Base-by-base conservation (phyloP, 352 stramenopile species). In the Globisporangium nagaii region DNA sequence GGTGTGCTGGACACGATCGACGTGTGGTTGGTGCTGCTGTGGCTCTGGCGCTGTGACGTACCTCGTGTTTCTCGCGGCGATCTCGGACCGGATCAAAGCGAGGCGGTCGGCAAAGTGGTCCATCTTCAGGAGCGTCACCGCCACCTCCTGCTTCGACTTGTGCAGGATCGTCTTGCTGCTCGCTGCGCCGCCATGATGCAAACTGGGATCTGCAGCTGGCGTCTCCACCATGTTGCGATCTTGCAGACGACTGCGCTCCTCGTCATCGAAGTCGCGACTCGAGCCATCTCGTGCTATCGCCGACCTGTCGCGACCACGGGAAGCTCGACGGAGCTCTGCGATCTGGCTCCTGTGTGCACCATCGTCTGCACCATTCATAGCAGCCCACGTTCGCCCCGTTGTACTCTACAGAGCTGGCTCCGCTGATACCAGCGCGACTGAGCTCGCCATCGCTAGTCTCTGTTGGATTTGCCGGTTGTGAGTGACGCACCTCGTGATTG, bases 81-180 rank as follows among this genome's bases (percentile, higher is more conserved):
- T 49, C 32, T 67, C 56, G 10, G 48, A 56, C 9, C 70, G 71
- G 52, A 88, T 86, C 8, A 44, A 63, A 8, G 68, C 55, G 28
- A 86, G 50, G n/a, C 69, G 69, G 17, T 68, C 63, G 17, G 68
- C 58, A 49, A 88, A 80, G 12, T 45, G 64, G 43, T 82, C 64
- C 42, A 81, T 74, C 45, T 75, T 79, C 40, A 58, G 53, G 13
- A 72, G 58, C 46, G 62, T 70, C 28, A 53, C 51, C 9, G 44
- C 53, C 11, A 66, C 53, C 28, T 63, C 53, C 6, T 58, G 58
- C 20, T 55, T 58, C 28, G 48, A 24, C 40, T 43, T 36, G 27
- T 34, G 25, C 22, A 28, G 35, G 20, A 20, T 31, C 19, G 12
- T 54, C 27, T 31, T 55, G 17, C 20, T 20, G 12, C 11, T 17